Evolutionary conservation across 139 green algal genomes (phyloP).

Genomic region (Asterochloris sp.): DNA sequence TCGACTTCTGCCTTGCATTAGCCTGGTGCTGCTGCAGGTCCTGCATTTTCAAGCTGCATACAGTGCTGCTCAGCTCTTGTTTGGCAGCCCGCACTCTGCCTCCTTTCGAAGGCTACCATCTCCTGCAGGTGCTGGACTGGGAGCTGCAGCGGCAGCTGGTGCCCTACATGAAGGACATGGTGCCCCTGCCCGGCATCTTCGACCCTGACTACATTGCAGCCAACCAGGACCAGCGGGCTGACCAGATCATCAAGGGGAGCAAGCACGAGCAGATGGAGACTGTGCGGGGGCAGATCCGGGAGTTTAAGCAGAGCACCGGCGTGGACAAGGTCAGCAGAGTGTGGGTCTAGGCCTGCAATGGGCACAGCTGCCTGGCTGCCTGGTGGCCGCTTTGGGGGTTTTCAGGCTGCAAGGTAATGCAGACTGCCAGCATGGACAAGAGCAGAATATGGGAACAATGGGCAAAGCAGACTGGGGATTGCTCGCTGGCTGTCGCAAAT

Average conservation of each 20-base stretch:
- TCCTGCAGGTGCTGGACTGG: conserved; percentile 84
- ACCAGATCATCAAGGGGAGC: conserved; percentile 94
- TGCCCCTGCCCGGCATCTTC: conserved; percentile 92
- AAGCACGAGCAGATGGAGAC: conserved; percentile 80
- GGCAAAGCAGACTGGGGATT: too few species aligned
- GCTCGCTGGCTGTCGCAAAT: too few species aligned
- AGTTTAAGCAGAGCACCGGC: conserved; percentile 70
- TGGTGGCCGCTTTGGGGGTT: neutral
- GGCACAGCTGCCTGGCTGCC: neutral
- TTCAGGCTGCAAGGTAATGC: too few species aligned
- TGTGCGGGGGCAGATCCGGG: conserved; percentile 85
- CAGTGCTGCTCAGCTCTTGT: too few species aligned
- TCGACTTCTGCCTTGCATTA: neutral
- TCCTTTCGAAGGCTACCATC: neutral
- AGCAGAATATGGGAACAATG: too few species aligned
- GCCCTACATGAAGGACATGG: conserved; percentile 90
- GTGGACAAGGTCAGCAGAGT: conserved; percentile 45
- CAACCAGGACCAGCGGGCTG: conserved; percentile 84
- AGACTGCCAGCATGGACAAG: too few species aligned
- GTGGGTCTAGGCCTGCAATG: neutral
- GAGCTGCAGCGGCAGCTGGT: conserved; percentile 96
- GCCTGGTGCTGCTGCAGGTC: neutral
- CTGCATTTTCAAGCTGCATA: neutral
- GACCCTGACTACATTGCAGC: conserved; percentile 96
- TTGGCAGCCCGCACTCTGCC: neutral